Evolutionary conservation across 106 monocot genomes (phyloP).

Genomic region (Cymbidium sinense): DNA sequence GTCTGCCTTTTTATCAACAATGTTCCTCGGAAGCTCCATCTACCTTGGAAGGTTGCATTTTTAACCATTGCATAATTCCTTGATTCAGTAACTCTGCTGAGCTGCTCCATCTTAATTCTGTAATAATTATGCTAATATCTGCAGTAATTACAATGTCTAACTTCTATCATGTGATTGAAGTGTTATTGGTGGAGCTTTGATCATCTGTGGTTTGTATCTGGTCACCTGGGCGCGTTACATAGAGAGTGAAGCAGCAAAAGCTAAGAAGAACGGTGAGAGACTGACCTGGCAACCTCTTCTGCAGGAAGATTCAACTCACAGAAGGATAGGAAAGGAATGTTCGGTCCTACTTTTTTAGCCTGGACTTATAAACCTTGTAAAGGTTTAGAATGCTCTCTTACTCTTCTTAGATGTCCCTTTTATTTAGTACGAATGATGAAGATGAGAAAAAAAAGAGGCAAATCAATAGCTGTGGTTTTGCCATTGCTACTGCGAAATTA

Average conservation of each 20-base stretch:
- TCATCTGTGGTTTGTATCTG: conserved; percentile 57
- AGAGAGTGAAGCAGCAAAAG: neutral
- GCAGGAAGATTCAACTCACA: too few species aligned
- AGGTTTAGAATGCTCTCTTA: too few species aligned
- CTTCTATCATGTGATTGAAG: conserved; percentile 22
- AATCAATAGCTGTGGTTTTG: too few species aligned
- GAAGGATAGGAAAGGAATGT: too few species aligned
- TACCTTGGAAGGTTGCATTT: conserved; percentile 77
- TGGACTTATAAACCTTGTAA: too few species aligned
- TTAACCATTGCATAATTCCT: neutral
- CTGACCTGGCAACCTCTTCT: neutral
- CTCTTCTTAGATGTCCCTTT: too few species aligned
- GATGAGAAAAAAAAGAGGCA: too few species aligned
- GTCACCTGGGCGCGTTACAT: conserved; percentile 27
- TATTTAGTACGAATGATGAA: too few species aligned
- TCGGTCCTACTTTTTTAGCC: too few species aligned
- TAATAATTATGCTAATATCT: neutral
- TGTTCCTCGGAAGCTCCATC: conserved; percentile 77
- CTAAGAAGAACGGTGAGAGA: neutral
- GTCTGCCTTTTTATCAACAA: conserved; percentile 59
- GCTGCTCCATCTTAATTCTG: too few species aligned
- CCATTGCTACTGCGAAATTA: too few species aligned
- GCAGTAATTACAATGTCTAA: neutral
- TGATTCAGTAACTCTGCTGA: neutral
- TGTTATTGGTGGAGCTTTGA: conserved; percentile 53